Percentiles rank a stretch among this genome's conserved stretches.
Conservation (phyloP, 371 early-diverging fungal species). For the Mucor indicus region DNA sequence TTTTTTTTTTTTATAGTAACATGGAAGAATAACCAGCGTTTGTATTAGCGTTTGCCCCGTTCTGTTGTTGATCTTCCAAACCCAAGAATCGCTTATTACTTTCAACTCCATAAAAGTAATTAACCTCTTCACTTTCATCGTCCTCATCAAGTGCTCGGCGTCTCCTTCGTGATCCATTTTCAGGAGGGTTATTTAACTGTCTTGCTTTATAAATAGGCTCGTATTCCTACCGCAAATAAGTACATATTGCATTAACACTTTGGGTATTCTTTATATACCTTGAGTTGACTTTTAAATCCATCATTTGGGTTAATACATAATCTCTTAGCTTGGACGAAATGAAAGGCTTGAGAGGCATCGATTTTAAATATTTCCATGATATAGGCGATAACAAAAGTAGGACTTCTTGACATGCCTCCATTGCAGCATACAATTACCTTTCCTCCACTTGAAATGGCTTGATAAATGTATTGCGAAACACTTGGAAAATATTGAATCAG, state of each 20-base stretch:
- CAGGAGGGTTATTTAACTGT: slow-evolving; percentile 5
- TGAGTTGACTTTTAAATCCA: slow-evolving; percentile 76
- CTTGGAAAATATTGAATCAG: slow-evolving; percentile 74
- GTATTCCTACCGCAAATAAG: slow-evolving; percentile 57
- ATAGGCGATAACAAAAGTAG: slow-evolving; percentile 87
- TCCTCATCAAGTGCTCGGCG: slow-evolving; percentile 53
- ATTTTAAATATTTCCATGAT: slow-evolving; percentile 72
- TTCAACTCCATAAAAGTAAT: background rate
- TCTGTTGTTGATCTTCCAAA: slow-evolving; percentile 8
- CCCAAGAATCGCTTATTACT: slow-evolving; percentile 15
- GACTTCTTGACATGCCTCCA: slow-evolving; percentile 82
- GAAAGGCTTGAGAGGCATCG: slow-evolving; percentile 70
- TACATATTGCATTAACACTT: background rate
- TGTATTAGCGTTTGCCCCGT: slow-evolving; percentile 7
- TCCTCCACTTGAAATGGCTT: slow-evolving; percentile 49
- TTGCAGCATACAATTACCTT: slow-evolving; percentile 82
- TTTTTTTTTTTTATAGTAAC: background rate
- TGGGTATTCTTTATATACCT: slow-evolving; percentile 37
- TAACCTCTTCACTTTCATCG: slow-evolving; percentile 16
- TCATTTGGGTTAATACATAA: slow-evolving; percentile 87
- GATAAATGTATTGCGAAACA: slow-evolving; percentile 56
- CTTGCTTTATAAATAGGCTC: slow-evolving; percentile 75
- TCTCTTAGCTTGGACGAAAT: slow-evolving; percentile 78
- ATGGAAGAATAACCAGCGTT: slow-evolving; percentile 18
- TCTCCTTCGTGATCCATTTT: slow-evolving; percentile 42